Base-by-base conservation (phyloP, 805 yeast genomes). In the Yarrowia deformans region DNA sequence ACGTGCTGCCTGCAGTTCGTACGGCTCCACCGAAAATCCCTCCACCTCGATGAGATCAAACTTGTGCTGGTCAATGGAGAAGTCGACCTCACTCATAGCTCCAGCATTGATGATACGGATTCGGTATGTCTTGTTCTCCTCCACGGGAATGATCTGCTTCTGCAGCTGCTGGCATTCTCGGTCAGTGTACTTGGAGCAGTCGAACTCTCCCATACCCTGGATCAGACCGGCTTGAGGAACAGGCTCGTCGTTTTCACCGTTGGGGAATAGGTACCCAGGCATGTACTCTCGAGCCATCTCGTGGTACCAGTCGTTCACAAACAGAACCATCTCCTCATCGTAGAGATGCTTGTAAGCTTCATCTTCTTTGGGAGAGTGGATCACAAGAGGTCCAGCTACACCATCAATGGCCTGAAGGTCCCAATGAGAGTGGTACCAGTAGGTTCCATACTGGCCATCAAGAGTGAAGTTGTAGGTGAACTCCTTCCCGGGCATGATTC, bases 381-480 rank as follows among this genome's bases (percentile, higher is more conserved):
- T 75, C 37, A 84, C 78, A 34, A 85, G 72, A 1, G 83, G 83
- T 8, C 87, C 88, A 19, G 79, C 77, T 4, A 85, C 72, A 0
- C 88, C 88, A 70, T 83, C 85, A 42, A 82, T 77, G 68, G 81
- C 78, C 71, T 85, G 85, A 1, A 83, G 82, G 10, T 80, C 74
- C 68, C 77, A 78, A 67, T 85, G 88, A 5, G 87, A 80, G 71
- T 85, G 89, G 74, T 85, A 85, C 88, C 88, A 85, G 67, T 77
- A 82, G 0, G 87, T 81, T 0, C 89, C 89, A 37, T 77, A 74
- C 68, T 83, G 85, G 58, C 77, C 76, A 1, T 72, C 75, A 3
- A 79, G 75, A 18, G 79, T 79, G 73, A 85, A 85, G 50, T 77
- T 73, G 71, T 85, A 84, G 0, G 79, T 75, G 74, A 80, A 84